A percentile compares a stretch with the other conserved stretches of the same genome.
These are phyloP conservation scores for Trichoderma arundinaceum DNA, from an alignment of 2,329 filamentous ascomycete species.

Conservation along the genomic window DNA sequence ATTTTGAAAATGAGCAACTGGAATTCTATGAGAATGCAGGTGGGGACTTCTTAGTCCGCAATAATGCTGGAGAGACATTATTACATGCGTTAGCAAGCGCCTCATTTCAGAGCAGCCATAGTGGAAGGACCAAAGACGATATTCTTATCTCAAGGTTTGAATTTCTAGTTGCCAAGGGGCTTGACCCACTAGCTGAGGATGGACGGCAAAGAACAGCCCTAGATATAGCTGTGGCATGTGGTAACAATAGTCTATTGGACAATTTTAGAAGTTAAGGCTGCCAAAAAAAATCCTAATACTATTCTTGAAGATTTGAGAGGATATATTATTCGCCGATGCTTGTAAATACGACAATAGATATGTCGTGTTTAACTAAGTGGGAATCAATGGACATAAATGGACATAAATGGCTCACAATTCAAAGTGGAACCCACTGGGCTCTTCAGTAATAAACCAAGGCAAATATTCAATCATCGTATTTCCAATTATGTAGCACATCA, in stretches of 20 bases:
- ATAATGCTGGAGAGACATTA: background rate
- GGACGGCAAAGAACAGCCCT: conserved; percentile 40
- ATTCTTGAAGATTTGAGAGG: no score
- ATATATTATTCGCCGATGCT: no score
- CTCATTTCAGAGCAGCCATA: background rate
- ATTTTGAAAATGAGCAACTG: conserved; percentile 4
- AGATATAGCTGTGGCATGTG: conserved; percentile 44
- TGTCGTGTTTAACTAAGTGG: no score
- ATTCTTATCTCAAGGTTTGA: conserved; percentile 35
- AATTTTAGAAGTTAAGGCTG: conserved; percentile 36
- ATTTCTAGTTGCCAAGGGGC: conserved; percentile 37
- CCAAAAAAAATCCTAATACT: conserved; percentile 8
- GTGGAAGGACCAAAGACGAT: conserved; percentile 12
- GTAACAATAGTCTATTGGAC: conserved; percentile 37
- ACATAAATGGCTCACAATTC: no score
- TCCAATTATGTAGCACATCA: background rate
- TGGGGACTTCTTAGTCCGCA: background rate
- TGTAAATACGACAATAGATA: no score
- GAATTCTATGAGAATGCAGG: background rate
- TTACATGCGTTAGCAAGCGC: background rate
- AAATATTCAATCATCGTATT: no score
- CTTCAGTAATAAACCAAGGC: no score
- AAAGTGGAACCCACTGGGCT: no score
- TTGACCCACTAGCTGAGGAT: conserved; percentile 43
- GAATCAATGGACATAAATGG: no score